Evolutionary conservation across 176 grass and related monocot species (phyloP).

Genomic region (Ensete glaucum): DNA sequence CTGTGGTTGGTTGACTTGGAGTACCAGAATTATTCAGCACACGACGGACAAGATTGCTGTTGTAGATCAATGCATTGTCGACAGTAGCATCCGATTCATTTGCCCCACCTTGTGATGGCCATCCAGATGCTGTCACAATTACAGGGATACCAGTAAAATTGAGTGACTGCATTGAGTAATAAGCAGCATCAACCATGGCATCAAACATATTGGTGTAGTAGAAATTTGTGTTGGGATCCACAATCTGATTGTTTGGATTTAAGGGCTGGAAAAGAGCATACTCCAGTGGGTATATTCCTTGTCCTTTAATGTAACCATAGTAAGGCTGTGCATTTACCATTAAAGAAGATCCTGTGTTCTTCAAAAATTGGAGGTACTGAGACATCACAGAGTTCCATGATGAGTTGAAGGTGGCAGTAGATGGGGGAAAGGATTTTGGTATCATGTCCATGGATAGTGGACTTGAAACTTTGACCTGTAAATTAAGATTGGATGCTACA

Average conservation of each 20-base stretch:
- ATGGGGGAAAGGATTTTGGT: slow-evolving; percentile 64
- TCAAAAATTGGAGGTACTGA: slow-evolving; percentile 75
- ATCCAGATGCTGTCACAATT: slow-evolving; percentile 79
- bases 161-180: slow-evolving; percentile 78
- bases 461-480: slow-evolving; percentile 66
- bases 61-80: slow-evolving; percentile 84
- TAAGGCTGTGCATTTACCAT: slow-evolving; percentile 96
- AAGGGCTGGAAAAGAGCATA: slow-evolving; percentile 67
- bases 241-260: slow-evolving; percentile 66
- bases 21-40: slow-evolving; percentile 86
- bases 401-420: slow-evolving; percentile 77
- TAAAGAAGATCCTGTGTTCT: slow-evolving; percentile 56
- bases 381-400: slow-evolving; percentile 75
- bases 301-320: slow-evolving; percentile 64
- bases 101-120: slow-evolving; percentile 67
- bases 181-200: slow-evolving; percentile 78
- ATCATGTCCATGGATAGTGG: slow-evolving; percentile 77
- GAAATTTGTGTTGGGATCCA: slow-evolving; percentile 75
- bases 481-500: slow-evolving; percentile 83
- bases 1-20: slow-evolving; percentile 57
- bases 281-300: slow-evolving; percentile 77
- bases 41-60: slow-evolving; percentile 72
- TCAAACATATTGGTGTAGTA: slow-evolving; percentile 96
- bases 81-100: slow-evolving; percentile 77
- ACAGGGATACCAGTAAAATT: slow-evolving; percentile 81